Conservation (phyloP, 148 eudicot species). For the Dysphania ambrosioides region DNA sequence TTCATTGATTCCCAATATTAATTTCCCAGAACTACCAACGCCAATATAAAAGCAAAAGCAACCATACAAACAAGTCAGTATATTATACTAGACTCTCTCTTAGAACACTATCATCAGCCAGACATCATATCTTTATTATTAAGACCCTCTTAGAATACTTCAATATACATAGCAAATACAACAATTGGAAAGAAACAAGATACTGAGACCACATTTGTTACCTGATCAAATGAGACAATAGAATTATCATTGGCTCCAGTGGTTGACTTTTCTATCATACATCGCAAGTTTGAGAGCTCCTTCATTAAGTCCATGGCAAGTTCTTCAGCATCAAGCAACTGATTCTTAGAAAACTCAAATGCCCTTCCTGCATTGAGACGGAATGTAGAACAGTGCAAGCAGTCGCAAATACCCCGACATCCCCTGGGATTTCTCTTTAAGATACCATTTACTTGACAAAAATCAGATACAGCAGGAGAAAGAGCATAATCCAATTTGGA, state of each 20-base stretch:
- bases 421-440: slow-evolving; percentile 69
- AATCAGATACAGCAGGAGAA: slow-evolving; percentile 17
- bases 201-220: slow-evolving; percentile 8
- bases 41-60: neutral
- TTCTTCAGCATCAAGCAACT: slow-evolving; percentile 70
- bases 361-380: slow-evolving; percentile 79
- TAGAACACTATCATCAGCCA: too few relatives aligned
- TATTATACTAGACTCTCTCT: neutral
- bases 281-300: slow-evolving; percentile 44
- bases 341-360: slow-evolving; percentile 74
- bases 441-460: slow-evolving; percentile 44
- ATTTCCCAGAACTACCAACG: neutral
- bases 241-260: slow-evolving; percentile 23
- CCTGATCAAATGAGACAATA: slow-evolving; percentile 36
- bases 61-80: neutral
- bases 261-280: slow-evolving; percentile 38
- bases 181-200: neutral
- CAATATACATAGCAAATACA: neutral
- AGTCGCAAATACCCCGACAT: slow-evolving; percentile 69
- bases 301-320: slow-evolving; percentile 48
- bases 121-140: neutral
- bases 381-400: slow-evolving; percentile 67
- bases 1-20: neutral
- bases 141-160: neutral
- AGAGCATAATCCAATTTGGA: slow-evolving; percentile 20